Conservation (phyloP, 495 filamentous ascomycete genomes). For the Xylaria palmicola region DNA sequence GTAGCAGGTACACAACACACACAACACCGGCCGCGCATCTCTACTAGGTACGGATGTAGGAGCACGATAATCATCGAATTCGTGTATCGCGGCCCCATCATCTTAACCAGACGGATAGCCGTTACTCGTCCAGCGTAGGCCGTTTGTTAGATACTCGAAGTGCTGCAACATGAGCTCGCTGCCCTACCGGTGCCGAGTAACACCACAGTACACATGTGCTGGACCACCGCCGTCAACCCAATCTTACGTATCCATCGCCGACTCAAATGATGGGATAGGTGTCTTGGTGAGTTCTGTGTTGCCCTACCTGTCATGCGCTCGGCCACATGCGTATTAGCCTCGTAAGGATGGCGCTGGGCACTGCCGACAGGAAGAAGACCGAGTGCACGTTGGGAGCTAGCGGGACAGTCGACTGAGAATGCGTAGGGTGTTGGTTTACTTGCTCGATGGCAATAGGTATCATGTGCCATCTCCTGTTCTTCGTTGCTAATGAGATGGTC, state of each 20-base stretch:
- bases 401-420: too few species aligned
- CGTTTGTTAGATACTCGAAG: not conserved
- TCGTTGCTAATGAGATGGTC: not conserved
- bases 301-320: not conserved
- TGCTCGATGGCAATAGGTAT: not conserved
- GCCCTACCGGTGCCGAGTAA: not conserved
- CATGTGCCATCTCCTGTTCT: not conserved
- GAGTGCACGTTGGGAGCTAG: too few species aligned
- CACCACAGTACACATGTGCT: not conserved
- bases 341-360: not conserved
- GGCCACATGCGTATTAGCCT: not conserved
- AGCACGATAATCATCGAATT: too few species aligned
- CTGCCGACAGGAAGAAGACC: constrained; percentile 1
- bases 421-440: too few species aligned
- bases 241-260: not conserved
- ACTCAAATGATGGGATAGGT: not conserved
- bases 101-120: too few species aligned
- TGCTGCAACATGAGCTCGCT: constrained; percentile 2
- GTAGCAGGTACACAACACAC: too few species aligned
- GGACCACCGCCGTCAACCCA: not conserved
- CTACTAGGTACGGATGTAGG: too few species aligned
- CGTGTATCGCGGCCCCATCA: too few species aligned
- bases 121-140: too few species aligned
- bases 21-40: too few species aligned
- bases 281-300: not conserved